phyloP scores from a whole-genome alignment of 192 early-diverging fungal genomes.

The Kappamyces sp. region DNA sequence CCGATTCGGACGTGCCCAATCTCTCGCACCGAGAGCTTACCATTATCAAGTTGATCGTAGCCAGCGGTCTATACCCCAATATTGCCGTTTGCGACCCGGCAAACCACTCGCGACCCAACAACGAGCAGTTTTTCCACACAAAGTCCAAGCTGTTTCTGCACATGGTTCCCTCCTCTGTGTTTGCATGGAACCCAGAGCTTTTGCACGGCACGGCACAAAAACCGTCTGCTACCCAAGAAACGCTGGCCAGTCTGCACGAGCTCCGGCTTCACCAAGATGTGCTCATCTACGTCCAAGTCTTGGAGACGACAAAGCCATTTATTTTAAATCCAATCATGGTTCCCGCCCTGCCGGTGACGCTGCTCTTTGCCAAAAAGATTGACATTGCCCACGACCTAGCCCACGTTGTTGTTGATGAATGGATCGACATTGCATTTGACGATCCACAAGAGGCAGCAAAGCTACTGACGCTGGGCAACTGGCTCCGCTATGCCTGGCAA shows the following conservation, averaged over 20 bases:
- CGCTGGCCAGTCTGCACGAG: slow-evolving; percentile 29
- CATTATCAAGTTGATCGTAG: slow-evolving; percentile 56
- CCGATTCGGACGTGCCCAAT: slow-evolving; percentile 30
- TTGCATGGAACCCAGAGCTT: slow-evolving; percentile 52
- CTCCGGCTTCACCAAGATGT: slow-evolving; percentile 36
- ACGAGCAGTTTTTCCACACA: slow-evolving; percentile 58
- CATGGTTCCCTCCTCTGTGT: slow-evolving; percentile 60
- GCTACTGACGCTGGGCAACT: slow-evolving; percentile 39
- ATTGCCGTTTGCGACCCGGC: slow-evolving; percentile 60
- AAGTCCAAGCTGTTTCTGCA: slow-evolving; percentile 48
- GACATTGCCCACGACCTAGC: slow-evolving; percentile 52
- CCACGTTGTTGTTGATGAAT: slow-evolving; percentile 53
- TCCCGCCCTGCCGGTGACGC: slow-evolving; percentile 46
- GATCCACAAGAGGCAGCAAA: slow-evolving; percentile 30
- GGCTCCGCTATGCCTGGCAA: slow-evolving; percentile 45
- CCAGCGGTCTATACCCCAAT: slow-evolving; percentile 61
- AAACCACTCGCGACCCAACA: slow-evolving; percentile 42
- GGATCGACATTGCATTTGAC: slow-evolving; percentile 44
- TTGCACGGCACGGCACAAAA: slow-evolving; percentile 37
- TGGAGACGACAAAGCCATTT: slow-evolving; percentile 65
- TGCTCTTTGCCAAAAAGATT: slow-evolving; percentile 55
- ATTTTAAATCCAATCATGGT: slow-evolving; percentile 54
- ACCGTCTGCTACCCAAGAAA: too few relatives aligned
- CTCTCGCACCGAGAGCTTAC: slow-evolving; percentile 34
- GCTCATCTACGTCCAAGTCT: slow-evolving; percentile 53